Evolutionary conservation across 2,329 filamentous ascomycete genomes (phyloP).

Genomic region (Aspergillus niger): DNA sequence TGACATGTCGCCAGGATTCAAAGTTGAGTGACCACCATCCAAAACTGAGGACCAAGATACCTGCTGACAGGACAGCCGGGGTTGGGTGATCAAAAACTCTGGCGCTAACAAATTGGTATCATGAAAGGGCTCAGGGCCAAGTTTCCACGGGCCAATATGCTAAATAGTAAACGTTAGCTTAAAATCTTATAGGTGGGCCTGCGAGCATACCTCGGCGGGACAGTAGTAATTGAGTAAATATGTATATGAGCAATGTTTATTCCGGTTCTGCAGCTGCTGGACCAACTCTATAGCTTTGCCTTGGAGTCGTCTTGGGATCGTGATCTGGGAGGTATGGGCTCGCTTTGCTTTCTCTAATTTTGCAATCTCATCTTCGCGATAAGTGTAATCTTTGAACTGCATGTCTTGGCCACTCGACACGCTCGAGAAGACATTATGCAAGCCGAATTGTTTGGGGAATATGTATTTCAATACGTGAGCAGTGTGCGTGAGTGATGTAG

Average conservation of each 20-base stretch:
- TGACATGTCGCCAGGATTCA: neutral
- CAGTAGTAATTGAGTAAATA: conserved; percentile 81
- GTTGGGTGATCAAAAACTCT: conserved; percentile 29
- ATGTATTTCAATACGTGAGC: conserved; percentile 84
- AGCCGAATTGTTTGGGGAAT: conserved; percentile 84
- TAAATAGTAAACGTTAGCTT: conserved; percentile 21
- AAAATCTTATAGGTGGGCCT: too few relatives aligned
- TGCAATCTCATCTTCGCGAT: conserved; percentile 79
- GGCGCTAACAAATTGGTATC: conserved; percentile 19
- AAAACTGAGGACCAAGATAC: neutral
- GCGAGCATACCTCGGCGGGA: conserved; percentile 52
- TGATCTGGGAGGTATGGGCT: conserved; percentile 13
- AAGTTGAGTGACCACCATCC: neutral
- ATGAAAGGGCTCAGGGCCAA: conserved; percentile 13
- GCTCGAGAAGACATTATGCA: conserved; percentile 82
- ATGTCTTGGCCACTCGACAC: conserved; percentile 60
- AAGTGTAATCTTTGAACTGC: conserved; percentile 81
- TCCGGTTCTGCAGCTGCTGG: conserved; percentile 67
- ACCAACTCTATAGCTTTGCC: conserved; percentile 63
- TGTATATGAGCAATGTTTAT: conserved; percentile 76
- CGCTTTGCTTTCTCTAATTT: conserved; percentile 21
- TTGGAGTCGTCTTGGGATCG: conserved; percentile 58
- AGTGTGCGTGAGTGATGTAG: conserved; percentile 54
- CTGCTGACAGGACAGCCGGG: conserved; percentile 20
- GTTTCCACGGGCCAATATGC: conserved; percentile 27